Evolutionary conservation across 352 stramenopile genomes (phyloP), one percentile per base, ranked within the genome.

Genomic region (Pilasporangium apinafurcum): DNA sequence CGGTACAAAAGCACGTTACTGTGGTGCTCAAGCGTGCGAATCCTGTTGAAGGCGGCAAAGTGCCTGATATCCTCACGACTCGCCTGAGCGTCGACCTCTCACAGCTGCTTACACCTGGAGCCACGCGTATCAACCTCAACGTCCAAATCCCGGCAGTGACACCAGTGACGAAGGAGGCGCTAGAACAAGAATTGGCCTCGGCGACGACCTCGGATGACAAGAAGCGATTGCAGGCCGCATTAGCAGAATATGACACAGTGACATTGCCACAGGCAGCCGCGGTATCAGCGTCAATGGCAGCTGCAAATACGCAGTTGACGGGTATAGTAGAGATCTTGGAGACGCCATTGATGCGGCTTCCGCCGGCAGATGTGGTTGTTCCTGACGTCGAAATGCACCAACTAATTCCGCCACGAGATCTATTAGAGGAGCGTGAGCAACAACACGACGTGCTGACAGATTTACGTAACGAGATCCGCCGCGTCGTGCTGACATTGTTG

Each of bases 181-280:
- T 90, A 2, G 80, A 92, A 48, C 69, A 86, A 35, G 70, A 83
- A 25, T 41, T 90, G 2, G 60, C 65, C 16, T 40, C n/a, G 32
- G 54, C 70, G 1, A 27, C 58, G 13, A 67, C 69, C 8, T 74
- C 66, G 29, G 80, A 92, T 17, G 80, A 92, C 17, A 92, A 87
- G 54, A 92, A 86, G 56, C 77, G 74, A 29, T 40, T 82, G 3
- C 80, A 90, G 31, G 44, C 57, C 17, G 56, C 74, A 13, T 22
- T 92, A 24, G 68, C 52, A 33, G 80, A 92, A 16, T 90, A 85
- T 48, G 76, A 91, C 13, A 36, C 55, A 3, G 25, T 40, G 0
- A 58, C 56, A 34, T 40, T 62, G 14, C 56, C 73, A 25, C 45
- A 63, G 17, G 50, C 54, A 16, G 33, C 37, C 8, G 27, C 48